phyloP scores from a whole-genome alignment of 805 yeast genomes.

The Nematodospora valgi region DNA sequence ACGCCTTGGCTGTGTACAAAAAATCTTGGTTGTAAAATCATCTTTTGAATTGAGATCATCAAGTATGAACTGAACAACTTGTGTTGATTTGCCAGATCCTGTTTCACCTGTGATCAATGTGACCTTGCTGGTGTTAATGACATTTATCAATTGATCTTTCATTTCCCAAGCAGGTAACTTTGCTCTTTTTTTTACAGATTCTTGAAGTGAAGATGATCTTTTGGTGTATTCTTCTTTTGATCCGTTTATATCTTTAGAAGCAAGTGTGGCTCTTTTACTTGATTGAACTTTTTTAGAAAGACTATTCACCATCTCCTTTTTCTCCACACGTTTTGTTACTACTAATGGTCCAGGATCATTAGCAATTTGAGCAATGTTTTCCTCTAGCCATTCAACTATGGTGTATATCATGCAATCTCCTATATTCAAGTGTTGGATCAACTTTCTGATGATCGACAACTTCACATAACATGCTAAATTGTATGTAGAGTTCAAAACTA shows the following conservation, averaged over 20 bases:
- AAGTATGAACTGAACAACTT: slow-evolving; percentile 82
- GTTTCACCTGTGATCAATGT: slow-evolving; percentile 92
- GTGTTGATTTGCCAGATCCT: slow-evolving; percentile 97
- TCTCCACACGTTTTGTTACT: slow-evolving; percentile 10
- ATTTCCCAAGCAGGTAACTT: slow-evolving; percentile 84
- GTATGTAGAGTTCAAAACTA: slow-evolving; percentile 38
- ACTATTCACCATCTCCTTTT: neutral
- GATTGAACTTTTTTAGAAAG: neutral
- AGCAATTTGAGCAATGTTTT: slow-evolving; percentile 52
- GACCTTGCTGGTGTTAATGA: slow-evolving; percentile 58
- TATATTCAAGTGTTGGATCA: slow-evolving; percentile 43
- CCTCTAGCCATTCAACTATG: slow-evolving; percentile 77
- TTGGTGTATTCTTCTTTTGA: slow-evolving; percentile 18
- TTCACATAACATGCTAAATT: slow-evolving; percentile 71
- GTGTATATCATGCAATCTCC: slow-evolving; percentile 72
- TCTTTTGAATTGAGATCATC: slow-evolving; percentile 56
- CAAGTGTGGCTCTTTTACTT: neutral
- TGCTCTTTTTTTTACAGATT: slow-evolving; percentile 34
- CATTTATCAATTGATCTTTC: slow-evolving; percentile 49
- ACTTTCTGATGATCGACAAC: slow-evolving; percentile 47
- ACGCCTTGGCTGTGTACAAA: slow-evolving; percentile 95
- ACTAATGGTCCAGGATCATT: slow-evolving; percentile 72
- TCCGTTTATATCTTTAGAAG: slow-evolving; percentile 9
- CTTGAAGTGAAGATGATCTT: slow-evolving; percentile 12
- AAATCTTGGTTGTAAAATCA: slow-evolving; percentile 54